Evolutionary conservation across 208 protist species (phyloP), one percentile per base, ranked within the genome.

Genomic region (Leishmania aethiopica): DNA sequence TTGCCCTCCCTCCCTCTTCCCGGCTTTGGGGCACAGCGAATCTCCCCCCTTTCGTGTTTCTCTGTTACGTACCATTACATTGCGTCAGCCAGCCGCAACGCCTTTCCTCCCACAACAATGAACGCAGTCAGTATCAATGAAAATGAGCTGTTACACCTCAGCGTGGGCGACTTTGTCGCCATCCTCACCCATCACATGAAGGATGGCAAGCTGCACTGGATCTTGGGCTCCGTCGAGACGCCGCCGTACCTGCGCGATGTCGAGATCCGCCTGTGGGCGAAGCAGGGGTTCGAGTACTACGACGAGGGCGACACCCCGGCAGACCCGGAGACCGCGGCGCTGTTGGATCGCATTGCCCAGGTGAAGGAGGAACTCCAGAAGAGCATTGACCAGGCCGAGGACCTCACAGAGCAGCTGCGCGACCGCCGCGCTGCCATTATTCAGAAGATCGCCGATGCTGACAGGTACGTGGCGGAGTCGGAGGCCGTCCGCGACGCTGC

Each of bases 141-240:
- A 42, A 70, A 86, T 79, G 84, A 84, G 74, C 69, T 90, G 62
- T 67, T 87, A 60, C 82, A 89, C 72, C 82, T 94, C n/a, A 87
- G 89, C 81, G 87, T 94, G 62, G 94, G 92, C 28, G 90, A 97
- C 83, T 89, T 96, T 69, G 89, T 97, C 47, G 92, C 86, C 57
- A 79, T 97, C 25, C 81, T 91, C 74, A 93, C 88, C n/a, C 85
- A 90, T 55, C 64, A 90, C 78, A 84, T 82, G 77, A 89, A 84
- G n/a, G 87, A 90, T 53, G 80, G 84, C 81, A 90, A 90, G 71
- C 73, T 92, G 53, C 90, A 92, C 79, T 97, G 94, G 93, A 97
- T 90, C 3, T 91, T 97, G 32, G 92, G 94, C 62, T 87, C 78
- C 35, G 92, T 97, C 11, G 88, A 94, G 86, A 90, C 84, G 40